These are phyloP conservation scores for Paraphaeosphaeria minitans DNA, from an alignment of 2,329 filamentous ascomycete genomes.

Conservation along the genomic window DNA sequence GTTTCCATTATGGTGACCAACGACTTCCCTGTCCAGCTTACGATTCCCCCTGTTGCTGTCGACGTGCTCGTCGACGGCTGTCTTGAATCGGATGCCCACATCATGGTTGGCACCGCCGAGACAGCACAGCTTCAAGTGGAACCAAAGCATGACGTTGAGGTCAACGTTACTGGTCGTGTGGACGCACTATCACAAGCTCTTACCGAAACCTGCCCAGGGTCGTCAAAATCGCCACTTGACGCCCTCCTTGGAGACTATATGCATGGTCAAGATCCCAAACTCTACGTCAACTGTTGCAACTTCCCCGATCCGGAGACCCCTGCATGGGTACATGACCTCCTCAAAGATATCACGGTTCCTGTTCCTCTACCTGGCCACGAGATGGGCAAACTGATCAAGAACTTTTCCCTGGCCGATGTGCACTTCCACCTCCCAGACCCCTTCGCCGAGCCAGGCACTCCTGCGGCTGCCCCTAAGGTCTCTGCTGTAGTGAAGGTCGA, in stretches of 20 bases:
- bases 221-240: slow-evolving; percentile 82
- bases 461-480: slow-evolving; percentile 75
- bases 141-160: slow-evolving; percentile 69
- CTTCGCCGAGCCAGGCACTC: slow-evolving; percentile 74
- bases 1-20: slow-evolving; percentile 75
- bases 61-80: slow-evolving; percentile 87
- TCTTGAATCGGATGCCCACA: slow-evolving; percentile 69
- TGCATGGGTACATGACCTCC: slow-evolving; percentile 78
- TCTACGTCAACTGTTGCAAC: slow-evolving; percentile 82
- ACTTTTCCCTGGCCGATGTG: slow-evolving; percentile 84
- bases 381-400: slow-evolving; percentile 82
- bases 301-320: slow-evolving; percentile 71
- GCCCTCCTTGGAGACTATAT: slow-evolving; percentile 80
- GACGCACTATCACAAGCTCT: slow-evolving; percentile 74
- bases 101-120: slow-evolving; percentile 76
- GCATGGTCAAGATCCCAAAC: slow-evolving; percentile 74
- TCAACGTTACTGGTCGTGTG: slow-evolving; percentile 74
- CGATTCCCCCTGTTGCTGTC: slow-evolving; percentile 80
- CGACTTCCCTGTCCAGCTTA: slow-evolving; percentile 76
- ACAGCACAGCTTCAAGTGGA: slow-evolving; percentile 71
- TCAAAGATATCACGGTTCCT: slow-evolving; percentile 81
- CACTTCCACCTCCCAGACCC: slow-evolving; percentile 85
- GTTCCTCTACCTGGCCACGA: slow-evolving; percentile 81
- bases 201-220: slow-evolving; percentile 74
- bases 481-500: slow-evolving; percentile 83